Evolutionary conservation across 2,329 filamentous ascomycete genomes (phyloP).

Genomic region (Lasiodiplodia sp.): DNA sequence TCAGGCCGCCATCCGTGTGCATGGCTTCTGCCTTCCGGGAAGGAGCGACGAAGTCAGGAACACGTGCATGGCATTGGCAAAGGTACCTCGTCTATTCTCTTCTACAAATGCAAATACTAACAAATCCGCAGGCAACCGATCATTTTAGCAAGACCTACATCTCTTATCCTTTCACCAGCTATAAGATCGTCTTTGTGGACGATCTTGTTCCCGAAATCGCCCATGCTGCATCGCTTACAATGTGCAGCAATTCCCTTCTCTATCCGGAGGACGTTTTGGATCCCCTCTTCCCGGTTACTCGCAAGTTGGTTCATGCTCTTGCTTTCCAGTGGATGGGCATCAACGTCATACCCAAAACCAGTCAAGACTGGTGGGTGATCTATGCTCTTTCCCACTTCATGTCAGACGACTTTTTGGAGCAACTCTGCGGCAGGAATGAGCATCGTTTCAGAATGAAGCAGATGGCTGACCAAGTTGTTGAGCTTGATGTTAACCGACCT

Average conservation of each 20-base stretch:
- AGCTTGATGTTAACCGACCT: slow-evolving; percentile 81
- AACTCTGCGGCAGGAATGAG: slow-evolving; percentile 91
- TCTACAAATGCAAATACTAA: slow-evolving; percentile 16
- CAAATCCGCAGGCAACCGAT: slow-evolving; percentile 71
- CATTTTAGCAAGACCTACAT: slow-evolving; percentile 88
- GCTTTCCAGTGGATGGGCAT: slow-evolving; percentile 95
- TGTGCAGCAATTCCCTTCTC: slow-evolving; percentile 86
- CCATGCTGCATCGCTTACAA: slow-evolving; percentile 80
- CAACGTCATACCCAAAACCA: slow-evolving; percentile 84
- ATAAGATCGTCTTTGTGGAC: slow-evolving; percentile 93
- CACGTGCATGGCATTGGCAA: slow-evolving; percentile 81
- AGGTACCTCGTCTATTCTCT: slow-evolving; percentile 44
- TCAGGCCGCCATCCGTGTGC: slow-evolving; percentile 84
- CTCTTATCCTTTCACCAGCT: slow-evolving; percentile 88
- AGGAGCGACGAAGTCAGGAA: slow-evolving; percentile 83
- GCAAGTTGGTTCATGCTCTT: slow-evolving; percentile 81
- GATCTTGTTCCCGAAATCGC: slow-evolving; percentile 80
- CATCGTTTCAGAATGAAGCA: slow-evolving; percentile 90
- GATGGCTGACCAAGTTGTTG: slow-evolving; percentile 80
- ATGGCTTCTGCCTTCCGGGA: slow-evolving; percentile 89
- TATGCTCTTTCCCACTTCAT: slow-evolving; percentile 93
- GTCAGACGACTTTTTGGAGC: slow-evolving; percentile 90
- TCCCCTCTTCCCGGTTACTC: slow-evolving; percentile 80
- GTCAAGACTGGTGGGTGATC: slow-evolving; percentile 85
- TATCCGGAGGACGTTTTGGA: slow-evolving; percentile 88